phyloP scores from a whole-genome alignment of 164 flowering plant species.

The Vitis riparia region DNA sequence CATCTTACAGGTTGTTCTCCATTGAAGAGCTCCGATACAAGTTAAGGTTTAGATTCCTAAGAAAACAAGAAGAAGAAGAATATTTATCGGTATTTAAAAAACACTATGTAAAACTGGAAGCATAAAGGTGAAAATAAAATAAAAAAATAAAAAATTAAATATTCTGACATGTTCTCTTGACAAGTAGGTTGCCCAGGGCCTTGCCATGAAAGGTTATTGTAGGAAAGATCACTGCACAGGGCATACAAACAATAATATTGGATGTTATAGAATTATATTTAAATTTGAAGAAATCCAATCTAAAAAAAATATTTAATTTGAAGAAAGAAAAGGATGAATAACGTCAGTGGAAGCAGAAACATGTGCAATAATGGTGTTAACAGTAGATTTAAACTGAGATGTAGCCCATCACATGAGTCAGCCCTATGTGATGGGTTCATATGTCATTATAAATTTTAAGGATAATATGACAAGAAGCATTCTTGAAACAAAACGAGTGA shows the following conservation, averaged over 20 bases:
- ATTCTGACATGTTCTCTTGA: slow-evolving; percentile 40
- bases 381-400: too few relatives aligned
- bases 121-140: neutral
- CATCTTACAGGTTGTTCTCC: slow-evolving; percentile 48
- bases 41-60: slow-evolving; percentile 57
- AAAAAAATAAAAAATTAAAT: neutral
- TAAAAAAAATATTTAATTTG: too few relatives aligned
- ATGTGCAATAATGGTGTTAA: neutral
- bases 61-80: neutral
- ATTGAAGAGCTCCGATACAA: slow-evolving; percentile 55
- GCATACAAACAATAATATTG: neutral
- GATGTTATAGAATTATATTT: neutral
- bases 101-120: neutral
- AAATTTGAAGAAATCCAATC: too few relatives aligned
- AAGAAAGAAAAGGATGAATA: neutral
- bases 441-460: neutral
- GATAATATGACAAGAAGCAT: neutral
- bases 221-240: slow-evolving; percentile 76
- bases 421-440: too few relatives aligned
- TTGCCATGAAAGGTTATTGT: slow-evolving; percentile 67
- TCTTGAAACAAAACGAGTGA: neutral
- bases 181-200: slow-evolving; percentile 45
- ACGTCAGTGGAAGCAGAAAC: neutral
- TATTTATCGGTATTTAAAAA: neutral
- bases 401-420: too few relatives aligned